Percentiles rank a stretch among this genome's conserved stretches.
Evolutionary conservation across 2,329 filamentous ascomycete genomes (phyloP).

Genomic region (Neofusicoccum sp.): DNA sequence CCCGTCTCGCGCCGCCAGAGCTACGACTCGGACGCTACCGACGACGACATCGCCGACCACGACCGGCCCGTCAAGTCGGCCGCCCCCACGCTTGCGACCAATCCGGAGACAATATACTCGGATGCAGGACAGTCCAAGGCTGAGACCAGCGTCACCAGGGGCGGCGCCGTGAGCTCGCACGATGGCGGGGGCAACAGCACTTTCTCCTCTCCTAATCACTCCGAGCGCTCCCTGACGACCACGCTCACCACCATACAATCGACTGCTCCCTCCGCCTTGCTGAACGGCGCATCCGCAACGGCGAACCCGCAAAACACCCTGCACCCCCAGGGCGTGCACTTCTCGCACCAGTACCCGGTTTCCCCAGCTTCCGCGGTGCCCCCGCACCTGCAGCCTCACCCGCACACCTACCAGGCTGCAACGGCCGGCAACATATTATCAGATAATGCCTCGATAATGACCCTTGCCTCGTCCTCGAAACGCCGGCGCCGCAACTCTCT

Average conservation of each 20-base stretch:
- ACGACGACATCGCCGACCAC: conserved; percentile 44
- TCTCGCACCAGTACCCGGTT: conserved; percentile 57
- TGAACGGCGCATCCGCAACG: conserved; percentile 35
- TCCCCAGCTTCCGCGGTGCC: conserved; percentile 71
- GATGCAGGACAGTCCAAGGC: conserved; percentile 76
- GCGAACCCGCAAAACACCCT: conserved; percentile 32
- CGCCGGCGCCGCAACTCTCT: conserved; percentile 73
- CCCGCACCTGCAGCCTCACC: conserved; percentile 62
- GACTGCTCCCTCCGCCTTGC: conserved; percentile 56
- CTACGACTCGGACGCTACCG: conserved; percentile 59
- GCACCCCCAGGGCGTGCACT: conserved; percentile 44
- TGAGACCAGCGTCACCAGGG: conserved; percentile 70
- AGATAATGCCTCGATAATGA: conserved; percentile 83
- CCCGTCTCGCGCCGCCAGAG: conserved; percentile 45
- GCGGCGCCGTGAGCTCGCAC: conserved; percentile 53
- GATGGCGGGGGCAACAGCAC: conserved; percentile 67
- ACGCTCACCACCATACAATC: conserved; percentile 86
- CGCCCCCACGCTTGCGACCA: conserved; percentile 80
- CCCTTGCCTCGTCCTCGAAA: conserved; percentile 79
- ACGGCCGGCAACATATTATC: conserved; percentile 80
- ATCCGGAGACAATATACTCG: conserved; percentile 72
- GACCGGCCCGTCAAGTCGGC: conserved; percentile 64
- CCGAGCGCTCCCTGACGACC: conserved; percentile 75
- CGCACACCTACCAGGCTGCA: conserved; percentile 71
- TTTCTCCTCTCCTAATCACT: conserved; percentile 79